phyloP scores from a whole-genome alignment of 2,329 filamentous ascomycete species.

The Pestalotiopsis sp. region DNA sequence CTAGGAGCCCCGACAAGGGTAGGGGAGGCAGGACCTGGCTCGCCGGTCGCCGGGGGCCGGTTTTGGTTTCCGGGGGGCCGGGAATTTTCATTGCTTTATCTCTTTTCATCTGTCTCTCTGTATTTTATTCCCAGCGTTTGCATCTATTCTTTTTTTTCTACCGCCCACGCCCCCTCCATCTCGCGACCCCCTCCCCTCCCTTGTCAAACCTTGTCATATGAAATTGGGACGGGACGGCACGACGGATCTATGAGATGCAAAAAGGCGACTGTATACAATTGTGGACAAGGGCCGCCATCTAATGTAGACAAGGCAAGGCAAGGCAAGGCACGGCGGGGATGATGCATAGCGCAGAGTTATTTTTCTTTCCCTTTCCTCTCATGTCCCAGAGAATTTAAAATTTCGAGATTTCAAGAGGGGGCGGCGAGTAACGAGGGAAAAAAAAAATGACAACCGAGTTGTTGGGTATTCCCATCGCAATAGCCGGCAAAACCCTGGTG shows the following conservation, averaged over 20 bases:
- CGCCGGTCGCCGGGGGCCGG: background rate
- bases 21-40: background rate
- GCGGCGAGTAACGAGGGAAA: background rate
- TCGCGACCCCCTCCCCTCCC: background rate
- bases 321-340: background rate
- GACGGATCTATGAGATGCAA: background rate
- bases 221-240: background rate
- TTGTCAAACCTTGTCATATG: background rate
- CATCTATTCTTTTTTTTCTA: background rate
- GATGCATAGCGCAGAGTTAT: background rate
- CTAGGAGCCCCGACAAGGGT: background rate
- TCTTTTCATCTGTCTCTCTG: background rate
- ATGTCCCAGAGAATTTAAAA: background rate
- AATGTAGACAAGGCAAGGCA: background rate
- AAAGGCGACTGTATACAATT: background rate
- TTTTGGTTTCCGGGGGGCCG: background rate
- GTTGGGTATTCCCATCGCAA: background rate
- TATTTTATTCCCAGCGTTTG: background rate
- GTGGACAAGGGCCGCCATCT: background rate
- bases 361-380: background rate
- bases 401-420: background rate
- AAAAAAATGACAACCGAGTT: background rate
- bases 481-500: background rate
- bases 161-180: background rate
- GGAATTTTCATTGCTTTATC: background rate